Conservation (phyloP, 163 green algal genomes). For the Chlamydomonas reinhardtii region DNA sequence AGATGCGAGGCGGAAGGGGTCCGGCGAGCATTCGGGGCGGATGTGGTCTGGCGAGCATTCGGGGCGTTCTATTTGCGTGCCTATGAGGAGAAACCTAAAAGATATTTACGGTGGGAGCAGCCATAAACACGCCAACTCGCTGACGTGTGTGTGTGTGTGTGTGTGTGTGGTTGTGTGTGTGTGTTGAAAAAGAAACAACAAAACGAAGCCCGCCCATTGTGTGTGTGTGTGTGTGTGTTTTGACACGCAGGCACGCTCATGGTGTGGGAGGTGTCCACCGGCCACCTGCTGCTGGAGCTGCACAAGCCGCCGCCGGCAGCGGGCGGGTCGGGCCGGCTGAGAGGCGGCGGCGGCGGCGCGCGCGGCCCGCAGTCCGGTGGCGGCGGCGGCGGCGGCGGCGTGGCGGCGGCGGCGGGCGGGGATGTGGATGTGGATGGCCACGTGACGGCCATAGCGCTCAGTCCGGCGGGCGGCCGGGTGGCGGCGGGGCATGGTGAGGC, state of each 20-base stretch:
- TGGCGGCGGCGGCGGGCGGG: not conserved
- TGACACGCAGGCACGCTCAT: slow-evolving; percentile 23
- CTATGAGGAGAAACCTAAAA: no score
- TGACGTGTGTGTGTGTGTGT: no score
- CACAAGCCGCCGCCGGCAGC: not conserved
- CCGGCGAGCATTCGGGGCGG: no score
- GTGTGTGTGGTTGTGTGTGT: no score
- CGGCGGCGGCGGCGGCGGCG: not conserved
- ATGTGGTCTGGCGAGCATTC: no score
- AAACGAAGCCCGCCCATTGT: no score
- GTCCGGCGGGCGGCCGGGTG: slow-evolving; percentile 2
- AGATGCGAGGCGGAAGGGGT: no score
- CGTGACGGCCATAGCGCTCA: slow-evolving; percentile 29
- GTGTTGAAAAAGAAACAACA: no score
- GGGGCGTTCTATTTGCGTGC: no score
- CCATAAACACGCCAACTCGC: no score
- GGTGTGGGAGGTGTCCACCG: slow-evolving; percentile 41
- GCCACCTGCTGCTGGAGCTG: slow-evolving; percentile 15
- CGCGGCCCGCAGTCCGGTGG: not conserved
- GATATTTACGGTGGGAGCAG: no score
- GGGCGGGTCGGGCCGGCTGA: not conserved
- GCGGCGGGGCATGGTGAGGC: slow-evolving; percentile 36
- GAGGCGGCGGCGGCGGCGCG: not conserved
- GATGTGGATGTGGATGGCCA: slow-evolving; percentile 17
- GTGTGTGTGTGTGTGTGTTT: no score